Percentiles rank a stretch among this genome's conserved stretches.
Conservation (phyloP, 345 rosid genomes). For the Leavenworthia alabamica region DNA sequence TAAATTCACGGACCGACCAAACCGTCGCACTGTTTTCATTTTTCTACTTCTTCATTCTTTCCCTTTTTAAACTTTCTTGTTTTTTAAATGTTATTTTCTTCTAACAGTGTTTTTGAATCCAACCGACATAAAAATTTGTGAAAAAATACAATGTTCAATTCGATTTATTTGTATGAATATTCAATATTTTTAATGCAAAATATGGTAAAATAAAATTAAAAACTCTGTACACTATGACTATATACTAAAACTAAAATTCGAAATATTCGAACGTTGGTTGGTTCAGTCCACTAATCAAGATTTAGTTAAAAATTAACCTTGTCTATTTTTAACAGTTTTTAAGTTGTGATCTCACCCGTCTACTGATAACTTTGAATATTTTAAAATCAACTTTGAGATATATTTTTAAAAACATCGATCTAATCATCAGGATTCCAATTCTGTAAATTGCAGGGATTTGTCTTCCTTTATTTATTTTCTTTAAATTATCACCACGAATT, state of each 20-base stretch:
- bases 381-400: not conserved
- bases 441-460: conserved; percentile 7
- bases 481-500: conserved; percentile 1
- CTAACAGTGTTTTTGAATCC: conserved; percentile 10
- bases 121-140: not conserved
- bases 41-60: conserved; percentile 7
- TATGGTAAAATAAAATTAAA: not conserved
- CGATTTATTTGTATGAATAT: not conserved
- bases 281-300: not conserved
- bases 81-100: not conserved
- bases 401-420: not conserved
- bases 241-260: not conserved
- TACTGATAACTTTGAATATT: not conserved
- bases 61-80: not conserved
- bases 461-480: not conserved
- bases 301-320: not conserved
- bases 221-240: too few species aligned
- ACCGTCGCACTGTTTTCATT: conserved; percentile 18
- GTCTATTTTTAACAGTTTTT: not conserved
- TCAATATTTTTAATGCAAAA: not conserved
- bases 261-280: not conserved
- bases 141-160: not conserved
- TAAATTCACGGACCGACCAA: conserved; percentile 34
- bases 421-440: conserved; percentile 11
- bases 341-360: not conserved